These are phyloP conservation scores for Salix udensis DNA, from an alignment of 345 rosid species.

Conservation along the genomic window DNA sequence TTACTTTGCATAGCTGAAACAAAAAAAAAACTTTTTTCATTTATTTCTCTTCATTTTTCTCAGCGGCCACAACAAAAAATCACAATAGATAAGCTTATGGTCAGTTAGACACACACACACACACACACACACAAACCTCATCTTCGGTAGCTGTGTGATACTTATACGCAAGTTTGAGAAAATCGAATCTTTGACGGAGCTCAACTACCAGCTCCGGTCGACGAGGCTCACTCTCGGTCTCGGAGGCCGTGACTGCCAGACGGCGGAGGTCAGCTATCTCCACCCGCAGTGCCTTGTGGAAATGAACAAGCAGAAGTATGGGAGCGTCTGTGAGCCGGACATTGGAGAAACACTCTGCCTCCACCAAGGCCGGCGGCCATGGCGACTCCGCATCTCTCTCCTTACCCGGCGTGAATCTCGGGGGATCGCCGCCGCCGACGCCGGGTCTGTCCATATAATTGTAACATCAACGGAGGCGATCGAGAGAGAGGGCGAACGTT, in stretches of 20 bases:
- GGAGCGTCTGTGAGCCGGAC: conserved; percentile 57
- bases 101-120: rapidly evolving
- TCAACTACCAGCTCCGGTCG: conserved; percentile 25
- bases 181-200: conserved; percentile 52
- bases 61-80: not conserved
- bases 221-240: conserved; percentile 21
- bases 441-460: conserved; percentile 27
- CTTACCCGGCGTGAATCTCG: conserved; percentile 31
- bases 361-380: conserved; percentile 16
- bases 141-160: conserved; percentile 74
- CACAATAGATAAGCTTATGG: not conserved
- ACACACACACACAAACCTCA: conserved; percentile 44
- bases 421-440: conserved; percentile 17
- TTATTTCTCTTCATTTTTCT: conserved; percentile 2
- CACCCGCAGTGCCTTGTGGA: conserved; percentile 63
- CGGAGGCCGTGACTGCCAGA: conserved; percentile 31
- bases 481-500: conserved; percentile 36
- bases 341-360: conserved; percentile 12
- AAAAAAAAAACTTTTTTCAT: not conserved
- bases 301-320: conserved; percentile 50
- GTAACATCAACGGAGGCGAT: not conserved
- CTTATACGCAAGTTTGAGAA: conserved; percentile 56
- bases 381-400: conserved; percentile 10
- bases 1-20: not conserved
- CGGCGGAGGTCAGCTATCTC: conserved; percentile 56